phyloP scores from a whole-genome alignment of 129 eudicot species.

The Oenanthe sinensis region DNA sequence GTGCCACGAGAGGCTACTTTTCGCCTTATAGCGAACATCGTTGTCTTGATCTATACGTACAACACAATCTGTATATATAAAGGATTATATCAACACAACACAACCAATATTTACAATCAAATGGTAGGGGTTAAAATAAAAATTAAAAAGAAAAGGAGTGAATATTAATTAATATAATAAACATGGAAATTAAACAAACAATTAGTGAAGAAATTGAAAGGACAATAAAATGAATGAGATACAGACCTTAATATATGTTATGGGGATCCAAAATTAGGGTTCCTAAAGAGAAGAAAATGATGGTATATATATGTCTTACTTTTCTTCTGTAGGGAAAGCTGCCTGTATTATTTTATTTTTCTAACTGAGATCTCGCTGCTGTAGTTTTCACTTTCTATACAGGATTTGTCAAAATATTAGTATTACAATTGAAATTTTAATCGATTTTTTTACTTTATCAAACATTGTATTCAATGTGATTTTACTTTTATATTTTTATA shows the following conservation, averaged over 20 bases:
- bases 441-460: too few species aligned
- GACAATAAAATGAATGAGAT: background rate
- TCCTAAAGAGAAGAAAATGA: background rate
- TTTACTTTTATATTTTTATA: too few species aligned
- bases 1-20: conserved; percentile 36
- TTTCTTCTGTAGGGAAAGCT: too few species aligned
- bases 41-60: conserved; percentile 14
- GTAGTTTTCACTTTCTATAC: too few species aligned
- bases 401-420: too few species aligned
- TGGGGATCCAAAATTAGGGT: background rate
- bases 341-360: too few species aligned
- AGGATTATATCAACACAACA: background rate
- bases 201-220: too few species aligned
- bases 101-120: background rate
- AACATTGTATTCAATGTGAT: too few species aligned
- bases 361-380: too few species aligned
- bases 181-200: background rate
- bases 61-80: background rate
- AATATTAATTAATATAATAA: too few species aligned
- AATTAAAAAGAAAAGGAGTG: background rate
- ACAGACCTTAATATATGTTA: background rate
- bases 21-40: conserved; percentile 55
- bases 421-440: too few species aligned
- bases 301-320: too few species aligned
- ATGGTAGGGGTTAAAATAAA: background rate